phyloP scores from a whole-genome alignment of 2,329 filamentous ascomycete genomes.

The Teratosphaeriaceae sp. region DNA sequence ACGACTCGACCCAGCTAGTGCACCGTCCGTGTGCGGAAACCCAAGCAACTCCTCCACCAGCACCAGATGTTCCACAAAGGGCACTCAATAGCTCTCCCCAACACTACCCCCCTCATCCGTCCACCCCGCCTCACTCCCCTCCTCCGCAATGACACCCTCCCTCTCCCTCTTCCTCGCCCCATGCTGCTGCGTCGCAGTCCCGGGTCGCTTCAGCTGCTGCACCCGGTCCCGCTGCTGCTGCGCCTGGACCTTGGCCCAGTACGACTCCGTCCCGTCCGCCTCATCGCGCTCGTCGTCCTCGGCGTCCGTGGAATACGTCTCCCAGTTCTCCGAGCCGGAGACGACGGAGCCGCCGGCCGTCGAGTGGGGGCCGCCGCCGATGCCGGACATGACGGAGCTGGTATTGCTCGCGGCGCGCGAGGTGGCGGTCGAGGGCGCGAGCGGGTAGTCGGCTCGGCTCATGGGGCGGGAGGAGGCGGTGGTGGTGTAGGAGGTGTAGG shows the following conservation, averaged over 20 bases:
- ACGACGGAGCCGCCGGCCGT: no score
- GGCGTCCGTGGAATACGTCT: slow-evolving; percentile 72
- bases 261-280: slow-evolving; percentile 67
- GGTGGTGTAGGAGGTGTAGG: slow-evolving; percentile 11
- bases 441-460: slow-evolving; percentile 20
- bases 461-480: slow-evolving; percentile 21
- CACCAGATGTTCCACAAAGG: no score
- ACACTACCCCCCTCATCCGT: slow-evolving; percentile 30
- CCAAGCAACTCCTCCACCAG: no score
- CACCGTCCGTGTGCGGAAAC: no score
- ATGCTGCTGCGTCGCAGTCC: slow-evolving; percentile 11
- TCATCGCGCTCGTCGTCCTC: slow-evolving; percentile 30
- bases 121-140: slow-evolving; percentile 30
- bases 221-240: slow-evolving; percentile 5
- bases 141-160: slow-evolving; percentile 22
- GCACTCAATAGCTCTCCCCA: slow-evolving; percentile 28
- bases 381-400: slow-evolving; percentile 28
- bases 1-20: no score
- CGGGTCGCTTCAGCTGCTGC: slow-evolving; percentile 13
- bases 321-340: slow-evolving; percentile 89
- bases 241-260: slow-evolving; percentile 62
- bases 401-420: slow-evolving; percentile 28
- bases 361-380: no score
- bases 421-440: slow-evolving; percentile 26
- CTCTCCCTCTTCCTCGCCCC: slow-evolving; percentile 18